These are phyloP conservation scores for Arxiozyma heterogenica DNA, from an alignment of 1,139 yeast genomes.

Conservation along the genomic window DNA sequence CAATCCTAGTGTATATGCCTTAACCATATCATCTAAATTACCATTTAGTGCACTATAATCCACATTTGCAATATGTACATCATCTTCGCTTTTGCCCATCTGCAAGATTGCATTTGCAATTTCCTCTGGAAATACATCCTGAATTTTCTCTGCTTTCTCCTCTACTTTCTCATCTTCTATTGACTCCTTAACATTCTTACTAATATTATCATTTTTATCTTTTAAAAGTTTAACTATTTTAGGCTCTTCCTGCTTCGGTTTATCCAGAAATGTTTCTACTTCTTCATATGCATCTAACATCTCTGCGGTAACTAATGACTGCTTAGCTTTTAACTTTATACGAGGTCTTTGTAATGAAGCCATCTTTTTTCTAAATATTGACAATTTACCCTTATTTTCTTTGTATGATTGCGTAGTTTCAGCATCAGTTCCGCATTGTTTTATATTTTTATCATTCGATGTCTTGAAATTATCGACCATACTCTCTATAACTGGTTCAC, in stretches of 20 bases:
- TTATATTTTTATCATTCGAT: background rate
- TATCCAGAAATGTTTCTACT: background rate
- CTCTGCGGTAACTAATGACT: slow-evolving; percentile 5
- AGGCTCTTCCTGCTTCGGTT: slow-evolving; percentile 1
- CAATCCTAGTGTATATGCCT: slow-evolving; percentile 49
- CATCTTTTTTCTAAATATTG: slow-evolving; percentile 4
- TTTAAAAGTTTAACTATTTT: background rate
- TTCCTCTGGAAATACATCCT: slow-evolving; percentile 12
- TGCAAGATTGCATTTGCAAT: slow-evolving; percentile 9
- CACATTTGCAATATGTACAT: slow-evolving; percentile 24
- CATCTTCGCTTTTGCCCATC: slow-evolving; percentile 10
- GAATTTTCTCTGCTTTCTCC: background rate
- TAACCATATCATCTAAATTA: slow-evolving; percentile 49
- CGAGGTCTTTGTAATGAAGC: slow-evolving; percentile 5
- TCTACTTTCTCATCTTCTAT: background rate
- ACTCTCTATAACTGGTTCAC: background rate
- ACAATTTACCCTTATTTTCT: background rate
- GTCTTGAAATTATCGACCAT: slow-evolving; percentile 6
- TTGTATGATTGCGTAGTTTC: background rate
- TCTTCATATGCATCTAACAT: slow-evolving; percentile 6
- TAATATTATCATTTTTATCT: background rate
- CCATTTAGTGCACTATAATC: slow-evolving; percentile 38
- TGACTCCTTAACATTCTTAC: no score
- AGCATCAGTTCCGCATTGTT: background rate
- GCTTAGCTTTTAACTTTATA: background rate